A percentile compares a stretch with the other conserved stretches of the same genome.
Conservation (phyloP, 148 eudicot genomes). For the Nepenthes mirabilis region DNA sequence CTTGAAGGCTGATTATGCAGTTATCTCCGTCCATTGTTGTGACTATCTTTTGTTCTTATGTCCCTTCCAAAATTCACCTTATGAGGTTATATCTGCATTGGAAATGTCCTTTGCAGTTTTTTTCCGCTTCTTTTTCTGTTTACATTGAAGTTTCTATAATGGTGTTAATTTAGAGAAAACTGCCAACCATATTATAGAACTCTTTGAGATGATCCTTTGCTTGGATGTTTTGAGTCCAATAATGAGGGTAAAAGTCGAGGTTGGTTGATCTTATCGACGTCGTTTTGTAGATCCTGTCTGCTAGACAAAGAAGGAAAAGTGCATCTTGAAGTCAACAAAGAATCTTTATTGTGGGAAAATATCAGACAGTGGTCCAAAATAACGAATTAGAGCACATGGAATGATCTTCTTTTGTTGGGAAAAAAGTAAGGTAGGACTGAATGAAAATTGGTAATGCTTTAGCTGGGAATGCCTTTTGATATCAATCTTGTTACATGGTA, state of each 20-base stretch:
- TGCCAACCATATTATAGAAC: conserved; percentile 90
- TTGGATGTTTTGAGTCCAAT: conserved; percentile 61
- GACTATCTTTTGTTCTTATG: conserved; percentile 3
- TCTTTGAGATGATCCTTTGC: conserved; percentile 85
- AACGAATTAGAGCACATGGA: neutral
- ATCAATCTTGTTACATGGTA: no score
- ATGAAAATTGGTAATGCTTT: no score
- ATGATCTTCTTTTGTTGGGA: neutral
- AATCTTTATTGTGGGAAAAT: neutral
- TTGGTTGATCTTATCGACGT: conserved; percentile 8
- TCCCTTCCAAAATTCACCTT: conserved; percentile 1
- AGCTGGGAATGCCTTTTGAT: no score
- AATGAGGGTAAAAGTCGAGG: conserved; percentile 47
- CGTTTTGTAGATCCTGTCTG: neutral
- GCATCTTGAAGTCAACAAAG: neutral
- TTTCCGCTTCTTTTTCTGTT: neutral
- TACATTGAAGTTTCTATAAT: neutral
- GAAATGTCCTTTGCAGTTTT: neutral
- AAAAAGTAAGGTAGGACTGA: no score
- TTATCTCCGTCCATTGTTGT: conserved; percentile 77
- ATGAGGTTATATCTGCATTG: neutral
- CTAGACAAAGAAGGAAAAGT: neutral
- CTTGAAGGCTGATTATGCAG: conserved; percentile 81
- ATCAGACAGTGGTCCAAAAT: no score
- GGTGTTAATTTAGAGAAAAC: conserved; percentile 50